Evolutionary conservation across 192 early-diverging fungal species (phyloP).

Genomic region (Oehlia diaphana): DNA sequence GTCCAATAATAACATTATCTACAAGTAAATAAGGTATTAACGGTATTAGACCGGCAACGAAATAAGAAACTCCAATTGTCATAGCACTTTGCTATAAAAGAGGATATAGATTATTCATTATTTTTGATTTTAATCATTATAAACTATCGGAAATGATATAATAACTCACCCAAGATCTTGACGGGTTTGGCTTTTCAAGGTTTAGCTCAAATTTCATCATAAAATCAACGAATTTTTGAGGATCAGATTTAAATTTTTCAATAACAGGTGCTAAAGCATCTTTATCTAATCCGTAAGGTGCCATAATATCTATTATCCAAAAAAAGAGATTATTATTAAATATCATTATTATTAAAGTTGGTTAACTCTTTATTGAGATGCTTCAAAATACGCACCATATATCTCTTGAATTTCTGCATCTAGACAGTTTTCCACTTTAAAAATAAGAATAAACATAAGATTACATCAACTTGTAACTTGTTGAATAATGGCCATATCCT

Average conservation of each 20-base stretch:
- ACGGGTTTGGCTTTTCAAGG: conserved; percentile 55
- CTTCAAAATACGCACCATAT: too few relatives aligned
- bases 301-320: conserved; percentile 47
- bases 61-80: conserved; percentile 60
- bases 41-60: conserved; percentile 65
- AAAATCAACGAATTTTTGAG: conserved; percentile 63
- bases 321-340: too few relatives aligned
- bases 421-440: too few relatives aligned
- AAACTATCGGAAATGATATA: background rate
- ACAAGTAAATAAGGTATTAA: conserved; percentile 59
- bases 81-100: conserved; percentile 49
- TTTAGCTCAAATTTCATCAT: conserved; percentile 72
- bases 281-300: conserved; percentile 58
- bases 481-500: too few relatives aligned
- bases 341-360: too few relatives aligned
- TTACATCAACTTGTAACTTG: too few relatives aligned
- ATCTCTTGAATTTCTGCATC: too few relatives aligned
- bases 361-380: too few relatives aligned
- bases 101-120: background rate
- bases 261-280: conserved; percentile 54
- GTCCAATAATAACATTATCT: conserved; percentile 37
- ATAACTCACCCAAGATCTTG: conserved; percentile 49
- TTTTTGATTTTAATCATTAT: too few relatives aligned
- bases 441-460: too few relatives aligned
- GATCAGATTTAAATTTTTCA: conserved; percentile 45